Evolutionary conservation across 2,329 filamentous ascomycete genomes (phyloP), one percentile per base, ranked within the genome.

Genomic region (Beauveria medogensis): DNA sequence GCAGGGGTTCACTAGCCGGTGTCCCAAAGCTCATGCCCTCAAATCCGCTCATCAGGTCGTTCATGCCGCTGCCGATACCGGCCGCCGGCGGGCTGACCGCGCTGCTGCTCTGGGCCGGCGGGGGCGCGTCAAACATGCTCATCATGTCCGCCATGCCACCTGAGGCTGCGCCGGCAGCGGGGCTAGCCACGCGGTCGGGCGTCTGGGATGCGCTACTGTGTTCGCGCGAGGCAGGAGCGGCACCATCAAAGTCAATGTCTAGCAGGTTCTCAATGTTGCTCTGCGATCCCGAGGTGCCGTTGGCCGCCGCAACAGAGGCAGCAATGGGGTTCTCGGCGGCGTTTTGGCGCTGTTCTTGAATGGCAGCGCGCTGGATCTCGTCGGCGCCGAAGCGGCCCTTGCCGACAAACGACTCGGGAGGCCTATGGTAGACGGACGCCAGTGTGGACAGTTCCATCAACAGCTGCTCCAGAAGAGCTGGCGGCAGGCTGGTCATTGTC

Each of bases 391-490:
- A 97, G 50, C 93, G 87, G 47, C 94, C 94, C 75, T 96, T 92
- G 67, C 94, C 94, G 62, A 99, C 88, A 74, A 99, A 99, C n/a
- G 93, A 92, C 81, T 96, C 91, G 50, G 94, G 92, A 9, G 92
- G 92, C 77, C 96, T 97, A 83, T 99, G 94, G 77, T 99, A 99
- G 24, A 99, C 94, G 1, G 93, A 97, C 8, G 94, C 92, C 34
- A 99, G 83, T 10, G 94, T 97, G 14, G 93, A 97, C 37, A 99
- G 84, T 74, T 99, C 93, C 10, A 83, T 82, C 9, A 99, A 84
- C n/a, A 99, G 85, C 73, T 92, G 88, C 64, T 99, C 93, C 48
- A 99, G 83, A 7, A 99, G 82, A 40, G 87, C 81, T 5, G 89
- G 83, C 2, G 94, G 92, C 34, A 97, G 82, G 61, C 90, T 93